Conservation (phyloP, 1,284 basidiomycete genomes). For the Phlebopus sp. region DNA sequence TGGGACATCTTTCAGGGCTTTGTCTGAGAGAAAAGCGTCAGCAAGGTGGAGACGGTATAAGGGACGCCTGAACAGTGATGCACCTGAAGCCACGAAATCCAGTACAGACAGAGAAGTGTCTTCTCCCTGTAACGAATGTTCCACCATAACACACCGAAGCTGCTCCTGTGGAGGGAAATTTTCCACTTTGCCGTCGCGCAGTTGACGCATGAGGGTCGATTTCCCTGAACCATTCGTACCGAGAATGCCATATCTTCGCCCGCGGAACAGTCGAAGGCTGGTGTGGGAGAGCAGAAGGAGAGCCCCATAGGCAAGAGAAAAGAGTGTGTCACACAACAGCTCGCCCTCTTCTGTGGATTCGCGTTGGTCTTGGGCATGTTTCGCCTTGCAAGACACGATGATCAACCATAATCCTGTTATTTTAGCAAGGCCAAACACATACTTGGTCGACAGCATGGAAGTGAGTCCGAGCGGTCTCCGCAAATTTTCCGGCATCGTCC, state of each 20-base stretch:
- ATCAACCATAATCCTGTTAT: conserved; percentile 7
- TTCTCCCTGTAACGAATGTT: conserved; percentile 94
- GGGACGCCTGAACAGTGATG: conserved; percentile 7
- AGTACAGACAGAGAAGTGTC: conserved; percentile 79
- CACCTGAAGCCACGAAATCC: conserved; percentile 86
- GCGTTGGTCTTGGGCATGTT: conserved; percentile 40
- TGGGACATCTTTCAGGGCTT: conserved; percentile 55
- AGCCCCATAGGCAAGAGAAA: conserved; percentile 96
- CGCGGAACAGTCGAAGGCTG: conserved; percentile 85
- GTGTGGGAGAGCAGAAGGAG: conserved; percentile 96
- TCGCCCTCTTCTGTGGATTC: conserved; percentile 75
- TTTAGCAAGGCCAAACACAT: conserved; percentile 15
- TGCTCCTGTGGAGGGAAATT: conserved; percentile 91
- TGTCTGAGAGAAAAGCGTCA: conserved; percentile 41
- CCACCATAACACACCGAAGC: conserved; percentile 91
- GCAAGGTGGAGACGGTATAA: conserved; percentile 5
- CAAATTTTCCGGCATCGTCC: conserved; percentile 48
- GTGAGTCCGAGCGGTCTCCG: conserved; percentile 66
- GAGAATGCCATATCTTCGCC: conserved; percentile 92
- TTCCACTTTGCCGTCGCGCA: conserved; percentile 93
- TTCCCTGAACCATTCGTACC: conserved; percentile 97
- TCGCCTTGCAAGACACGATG: conserved; percentile 42
- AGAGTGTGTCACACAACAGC: conserved; percentile 88
- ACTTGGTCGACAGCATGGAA: conserved; percentile 78
- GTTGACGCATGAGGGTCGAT: conserved; percentile 94